Evolutionary conservation across 371 early-diverging fungal species (phyloP).

Genomic region (Dipsacomyces acuminosporus): DNA sequence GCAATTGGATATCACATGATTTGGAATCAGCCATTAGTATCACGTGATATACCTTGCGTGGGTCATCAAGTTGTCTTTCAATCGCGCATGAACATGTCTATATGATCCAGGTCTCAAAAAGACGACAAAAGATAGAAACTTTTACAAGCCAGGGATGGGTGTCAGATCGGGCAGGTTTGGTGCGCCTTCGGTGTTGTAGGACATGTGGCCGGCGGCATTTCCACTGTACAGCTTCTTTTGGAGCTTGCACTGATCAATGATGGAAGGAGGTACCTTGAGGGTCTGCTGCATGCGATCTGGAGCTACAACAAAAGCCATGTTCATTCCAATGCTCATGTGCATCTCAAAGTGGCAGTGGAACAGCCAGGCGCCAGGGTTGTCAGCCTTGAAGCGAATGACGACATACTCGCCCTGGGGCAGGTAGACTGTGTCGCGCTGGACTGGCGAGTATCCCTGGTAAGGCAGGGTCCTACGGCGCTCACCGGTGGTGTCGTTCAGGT

Average conservation of each 20-base stretch:
- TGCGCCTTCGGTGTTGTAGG: neutral
- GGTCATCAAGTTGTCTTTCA: too few species aligned
- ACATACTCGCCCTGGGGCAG: constrained; percentile 52
- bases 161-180: neutral
- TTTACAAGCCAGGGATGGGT: neutral
- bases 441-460: constrained; percentile 28
- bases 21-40: too few species aligned
- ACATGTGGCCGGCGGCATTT: neutral
- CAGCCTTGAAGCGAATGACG: constrained; percentile 59
- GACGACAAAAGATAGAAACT: too few species aligned
- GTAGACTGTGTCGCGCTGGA: constrained; percentile 58
- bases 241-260: neutral
- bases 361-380: constrained; percentile 69
- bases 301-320: neutral
- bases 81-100: too few species aligned
- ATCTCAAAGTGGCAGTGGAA: constrained; percentile 74
- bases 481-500: constrained; percentile 18
- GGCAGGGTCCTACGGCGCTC: constrained; percentile 1
- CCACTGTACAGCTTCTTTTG: neutral
- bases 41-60: too few species aligned
- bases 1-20: too few species aligned
- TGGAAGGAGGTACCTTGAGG: neutral
- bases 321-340: constrained; percentile 49
- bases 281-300: neutral
- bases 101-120: too few species aligned